Conservation (phyloP, 106 monocot genomes). For the Apostasia ramifera region DNA sequence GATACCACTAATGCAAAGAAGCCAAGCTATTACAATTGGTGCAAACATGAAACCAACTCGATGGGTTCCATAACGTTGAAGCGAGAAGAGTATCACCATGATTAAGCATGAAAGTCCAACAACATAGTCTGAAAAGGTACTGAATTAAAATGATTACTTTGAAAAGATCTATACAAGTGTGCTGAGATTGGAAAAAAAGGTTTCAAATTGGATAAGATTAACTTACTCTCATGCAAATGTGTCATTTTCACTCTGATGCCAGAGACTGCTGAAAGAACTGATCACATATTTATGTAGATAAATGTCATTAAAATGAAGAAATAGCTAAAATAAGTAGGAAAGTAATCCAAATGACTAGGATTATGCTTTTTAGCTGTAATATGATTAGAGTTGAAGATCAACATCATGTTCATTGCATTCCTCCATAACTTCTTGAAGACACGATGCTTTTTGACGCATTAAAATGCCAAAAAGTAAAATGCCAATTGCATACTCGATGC, state of each 20-base stretch:
- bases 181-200: neutral
- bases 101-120: conserved; percentile 54
- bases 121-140: conserved; percentile 44
- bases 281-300: neutral
- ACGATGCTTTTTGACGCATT: too few species aligned
- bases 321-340: too few species aligned
- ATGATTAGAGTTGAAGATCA: too few species aligned
- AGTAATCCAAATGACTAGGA: too few species aligned
- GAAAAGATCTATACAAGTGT: neutral
- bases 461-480: too few species aligned
- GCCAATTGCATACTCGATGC: too few species aligned
- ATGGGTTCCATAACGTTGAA: conserved; percentile 67
- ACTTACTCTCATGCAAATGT: conserved; percentile 64
- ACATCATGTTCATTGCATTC: too few species aligned
- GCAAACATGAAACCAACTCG: conserved; percentile 75
- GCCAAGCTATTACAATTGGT: conserved; percentile 67
- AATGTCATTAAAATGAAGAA: too few species aligned
- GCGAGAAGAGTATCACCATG: conserved; percentile 65
- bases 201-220: neutral
- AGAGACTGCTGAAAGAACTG: conserved; percentile 78
- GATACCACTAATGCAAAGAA: conserved; percentile 52
- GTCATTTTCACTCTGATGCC: conserved; percentile 52
- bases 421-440: too few species aligned
- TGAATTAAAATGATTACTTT: neutral
- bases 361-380: too few species aligned